Evolutionary conservation across 2,329 filamentous ascomycete species (phyloP).

Genomic region (Stagonosporopsis tanaceti): DNA sequence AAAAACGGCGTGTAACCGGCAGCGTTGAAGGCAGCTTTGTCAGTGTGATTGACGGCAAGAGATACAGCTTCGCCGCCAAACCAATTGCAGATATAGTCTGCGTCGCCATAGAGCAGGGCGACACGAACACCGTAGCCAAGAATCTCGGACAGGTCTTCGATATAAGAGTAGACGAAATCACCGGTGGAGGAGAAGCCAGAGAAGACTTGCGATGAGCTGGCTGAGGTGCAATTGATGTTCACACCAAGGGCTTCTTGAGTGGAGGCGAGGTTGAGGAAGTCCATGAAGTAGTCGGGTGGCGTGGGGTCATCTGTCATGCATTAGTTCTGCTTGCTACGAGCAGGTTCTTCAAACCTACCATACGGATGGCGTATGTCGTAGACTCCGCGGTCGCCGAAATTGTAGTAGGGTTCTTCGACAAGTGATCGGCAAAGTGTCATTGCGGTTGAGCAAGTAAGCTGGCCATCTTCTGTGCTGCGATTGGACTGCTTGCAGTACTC

Average conservation of each 20-base stretch:
- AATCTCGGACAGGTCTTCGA: slow-evolving; percentile 59
- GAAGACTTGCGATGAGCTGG: slow-evolving; percentile 49
- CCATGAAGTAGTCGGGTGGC: slow-evolving; percentile 59
- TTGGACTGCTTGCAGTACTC: slow-evolving; percentile 52
- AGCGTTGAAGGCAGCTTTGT: slow-evolving; percentile 61
- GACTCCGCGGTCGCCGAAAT: slow-evolving; percentile 55
- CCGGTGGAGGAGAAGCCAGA: slow-evolving; percentile 56
- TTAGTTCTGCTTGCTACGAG: neutral
- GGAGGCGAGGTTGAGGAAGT: slow-evolving; percentile 61
- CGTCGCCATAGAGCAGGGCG: slow-evolving; percentile 64
- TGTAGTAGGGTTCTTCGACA: slow-evolving; percentile 56
- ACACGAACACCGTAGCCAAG: slow-evolving; percentile 65
- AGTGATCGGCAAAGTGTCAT: slow-evolving; percentile 53
- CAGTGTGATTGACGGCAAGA: slow-evolving; percentile 61
- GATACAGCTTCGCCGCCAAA: slow-evolving; percentile 78
- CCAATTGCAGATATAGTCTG: slow-evolving; percentile 69
- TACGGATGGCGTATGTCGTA: slow-evolving; percentile 63
- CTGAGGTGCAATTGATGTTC: slow-evolving; percentile 64
- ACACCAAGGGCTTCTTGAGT: slow-evolving; percentile 60
- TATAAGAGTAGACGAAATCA: slow-evolving; percentile 56
- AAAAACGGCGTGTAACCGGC: slow-evolving; percentile 76
- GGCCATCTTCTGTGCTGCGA: slow-evolving; percentile 34
- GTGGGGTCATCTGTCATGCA: slow-evolving; percentile 57
- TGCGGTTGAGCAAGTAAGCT: slow-evolving; percentile 48
- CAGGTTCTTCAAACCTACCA: neutral